phyloP scores from a whole-genome alignment of 495 filamentous ascomycete genomes.

The Darksidea phi region DNA sequence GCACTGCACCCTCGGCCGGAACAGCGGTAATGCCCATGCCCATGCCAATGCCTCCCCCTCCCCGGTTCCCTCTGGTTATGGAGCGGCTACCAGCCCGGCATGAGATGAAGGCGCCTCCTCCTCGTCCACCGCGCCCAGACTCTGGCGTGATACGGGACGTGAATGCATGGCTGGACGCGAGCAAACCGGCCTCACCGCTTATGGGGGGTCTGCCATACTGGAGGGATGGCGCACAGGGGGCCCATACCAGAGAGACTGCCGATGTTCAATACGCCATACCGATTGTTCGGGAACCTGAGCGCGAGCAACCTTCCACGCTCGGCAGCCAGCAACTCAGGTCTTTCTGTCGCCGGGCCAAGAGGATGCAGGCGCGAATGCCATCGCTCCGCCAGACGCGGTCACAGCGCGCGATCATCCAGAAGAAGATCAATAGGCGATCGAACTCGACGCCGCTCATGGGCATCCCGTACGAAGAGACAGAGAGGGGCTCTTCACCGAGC shows the following conservation, averaged over 20 bases:
- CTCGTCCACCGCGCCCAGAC: slow-evolving; percentile 25
- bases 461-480: background rate
- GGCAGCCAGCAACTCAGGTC: slow-evolving; percentile 18
- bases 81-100: slow-evolving; percentile 5
- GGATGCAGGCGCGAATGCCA: slow-evolving; percentile 30
- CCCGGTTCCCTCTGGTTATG: background rate
- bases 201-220: slow-evolving; percentile 32
- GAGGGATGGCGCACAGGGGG: slow-evolving; percentile 11
- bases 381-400: slow-evolving; percentile 12
- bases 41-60: no score
- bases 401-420: slow-evolving; percentile 11
- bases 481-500: background rate
- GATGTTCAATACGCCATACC: slow-evolving; percentile 27
- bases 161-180: slow-evolving; percentile 32
- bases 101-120: slow-evolving; percentile 17
- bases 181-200: slow-evolving; percentile 18
- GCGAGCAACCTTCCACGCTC: background rate
- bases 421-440: slow-evolving; percentile 11
- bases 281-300: slow-evolving; percentile 9
- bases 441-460: slow-evolving; percentile 26
- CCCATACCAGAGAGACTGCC: background rate
- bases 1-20: slow-evolving; percentile 17
- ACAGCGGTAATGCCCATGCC: background rate
- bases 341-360: slow-evolving; percentile 27
- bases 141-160: slow-evolving; percentile 29